Conservation (phyloP, 331 rosid species). For the Cydonia oblonga region DNA sequence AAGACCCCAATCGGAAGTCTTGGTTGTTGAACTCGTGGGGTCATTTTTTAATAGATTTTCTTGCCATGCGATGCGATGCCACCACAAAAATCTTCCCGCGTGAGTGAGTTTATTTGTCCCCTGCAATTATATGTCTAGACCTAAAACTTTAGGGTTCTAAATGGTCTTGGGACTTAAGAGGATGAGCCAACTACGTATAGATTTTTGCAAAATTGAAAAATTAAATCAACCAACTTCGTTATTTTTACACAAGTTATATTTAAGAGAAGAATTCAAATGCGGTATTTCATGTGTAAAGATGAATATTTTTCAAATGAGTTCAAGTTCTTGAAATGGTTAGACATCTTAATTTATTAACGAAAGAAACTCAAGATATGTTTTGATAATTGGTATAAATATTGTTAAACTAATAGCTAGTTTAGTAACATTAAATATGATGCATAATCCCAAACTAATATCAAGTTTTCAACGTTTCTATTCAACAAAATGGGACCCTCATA, state of each 20-base stretch:
- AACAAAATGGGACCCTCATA: background rate
- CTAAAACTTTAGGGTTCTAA: background rate
- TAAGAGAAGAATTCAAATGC: no score
- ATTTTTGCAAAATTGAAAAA: background rate
- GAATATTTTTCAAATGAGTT: no score
- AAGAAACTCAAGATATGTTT: no score
- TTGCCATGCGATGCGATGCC: background rate
- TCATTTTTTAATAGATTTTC: background rate
- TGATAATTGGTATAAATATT: no score
- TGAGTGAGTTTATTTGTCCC: no score
- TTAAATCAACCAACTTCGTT: no score
- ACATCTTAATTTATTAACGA: no score
- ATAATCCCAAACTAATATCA: background rate
- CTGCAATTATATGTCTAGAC: background rate
- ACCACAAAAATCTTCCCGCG: background rate
- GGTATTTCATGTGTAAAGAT: no score
- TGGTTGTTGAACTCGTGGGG: constrained; percentile 13
- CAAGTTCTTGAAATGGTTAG: no score
- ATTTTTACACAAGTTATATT: no score
- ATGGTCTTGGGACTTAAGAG: background rate
- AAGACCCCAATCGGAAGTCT: background rate
- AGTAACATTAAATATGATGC: no score
- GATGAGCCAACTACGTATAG: background rate
- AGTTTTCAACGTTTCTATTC: background rate
- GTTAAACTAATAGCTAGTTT: no score